A percentile compares a stretch with the other conserved stretches of the same genome.
These are phyloP conservation scores for Miscanthus sacchariflorus DNA, from an alignment of 202 grass and related monocot genomes.

Conservation along the genomic window DNA sequence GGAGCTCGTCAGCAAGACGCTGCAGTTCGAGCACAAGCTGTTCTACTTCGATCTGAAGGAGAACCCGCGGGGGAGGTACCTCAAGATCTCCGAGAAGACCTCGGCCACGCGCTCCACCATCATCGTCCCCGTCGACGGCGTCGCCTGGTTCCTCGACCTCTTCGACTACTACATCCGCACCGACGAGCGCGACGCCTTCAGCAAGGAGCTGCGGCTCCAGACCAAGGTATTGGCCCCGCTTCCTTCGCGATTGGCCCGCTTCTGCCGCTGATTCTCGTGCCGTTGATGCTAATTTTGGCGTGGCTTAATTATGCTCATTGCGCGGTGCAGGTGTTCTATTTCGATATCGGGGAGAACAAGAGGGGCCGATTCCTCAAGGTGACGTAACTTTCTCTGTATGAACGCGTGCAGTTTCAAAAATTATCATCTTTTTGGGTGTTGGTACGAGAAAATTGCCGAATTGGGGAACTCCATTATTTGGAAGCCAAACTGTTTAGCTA, in stretches of 20 bases:
- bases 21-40: slow-evolving; percentile 95
- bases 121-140: slow-evolving; percentile 78
- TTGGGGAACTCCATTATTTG: slow-evolving; percentile 30
- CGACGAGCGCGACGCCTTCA: slow-evolving; percentile 83
- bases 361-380: slow-evolving; percentile 96
- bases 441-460: background rate
- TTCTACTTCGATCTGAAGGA: slow-evolving; percentile 99
- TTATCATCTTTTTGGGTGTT: background rate
- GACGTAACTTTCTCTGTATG: background rate
- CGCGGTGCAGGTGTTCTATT: slow-evolving; percentile 77
- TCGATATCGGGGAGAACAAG: slow-evolving; percentile 92
- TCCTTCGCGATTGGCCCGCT: background rate
- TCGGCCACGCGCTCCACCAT: slow-evolving; percentile 87
- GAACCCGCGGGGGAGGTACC: slow-evolving; percentile 94
- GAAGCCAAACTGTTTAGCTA: slow-evolving; percentile 16
- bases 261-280: slow-evolving; percentile 21
- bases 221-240: slow-evolving; percentile 58
- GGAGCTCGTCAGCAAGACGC: slow-evolving; percentile 91
- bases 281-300: slow-evolving; percentile 31
- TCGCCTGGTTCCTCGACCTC: slow-evolving; percentile 87
- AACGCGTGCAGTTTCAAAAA: background rate
- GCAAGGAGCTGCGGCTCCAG: slow-evolving; percentile 91
- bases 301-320: background rate
- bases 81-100: slow-evolving; percentile 96
- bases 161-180: slow-evolving; percentile 92